Base-by-base conservation (phyloP, 1,284 basidiomycete genomes). In the Amylostereum areolatum region DNA sequence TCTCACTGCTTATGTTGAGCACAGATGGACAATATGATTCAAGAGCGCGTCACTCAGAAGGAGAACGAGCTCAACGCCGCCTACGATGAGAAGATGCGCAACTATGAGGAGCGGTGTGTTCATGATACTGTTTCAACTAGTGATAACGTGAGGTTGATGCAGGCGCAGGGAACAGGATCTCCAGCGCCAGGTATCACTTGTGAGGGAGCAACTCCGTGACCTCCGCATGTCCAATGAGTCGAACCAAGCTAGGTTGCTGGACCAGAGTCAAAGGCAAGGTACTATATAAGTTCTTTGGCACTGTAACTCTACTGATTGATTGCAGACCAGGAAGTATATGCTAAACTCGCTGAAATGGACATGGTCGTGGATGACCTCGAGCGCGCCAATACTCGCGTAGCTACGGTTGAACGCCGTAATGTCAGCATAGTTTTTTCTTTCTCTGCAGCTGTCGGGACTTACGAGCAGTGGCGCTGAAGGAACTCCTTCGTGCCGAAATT, bases 61-160 rank as follows among this genome's bases (percentile, higher is more conserved):
- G 92, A 97, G 72, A 93, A 92, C 51, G 95, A 97, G 68, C 74
- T 97, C 9, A 92, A 95, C 56, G 96, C 96, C 18, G 93, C 91
- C 5, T 97, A 97, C 59, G 95, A 98, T 59, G 96, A 99, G 71
- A 85, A 88, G 58, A 78, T 98, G 64, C 78, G 89, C 50, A 98
- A 98, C 65, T 96, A 96, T 57, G 91, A 95, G 65, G 93, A 97
- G 62, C 78, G 93, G 91, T 92, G 55, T 18, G 73, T 58, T 3
- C 25, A n/a, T 29, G 18, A 25, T 28, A 18, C 18, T 35, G 7
- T 43, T 32, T 25, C 24, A 5, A 31, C n/a, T 50, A 1, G 10
- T n/a, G 4, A 12, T 43, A 27, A 36, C 11, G 24, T 42, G 25
- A 10, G 45, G 29, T 29, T 29, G 41, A 28, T 37, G 18, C 43